Evolutionary conservation across 331 rosid genomes (phyloP), one percentile per base, ranked within the genome.

Genomic region (Malus hybrid): DNA sequence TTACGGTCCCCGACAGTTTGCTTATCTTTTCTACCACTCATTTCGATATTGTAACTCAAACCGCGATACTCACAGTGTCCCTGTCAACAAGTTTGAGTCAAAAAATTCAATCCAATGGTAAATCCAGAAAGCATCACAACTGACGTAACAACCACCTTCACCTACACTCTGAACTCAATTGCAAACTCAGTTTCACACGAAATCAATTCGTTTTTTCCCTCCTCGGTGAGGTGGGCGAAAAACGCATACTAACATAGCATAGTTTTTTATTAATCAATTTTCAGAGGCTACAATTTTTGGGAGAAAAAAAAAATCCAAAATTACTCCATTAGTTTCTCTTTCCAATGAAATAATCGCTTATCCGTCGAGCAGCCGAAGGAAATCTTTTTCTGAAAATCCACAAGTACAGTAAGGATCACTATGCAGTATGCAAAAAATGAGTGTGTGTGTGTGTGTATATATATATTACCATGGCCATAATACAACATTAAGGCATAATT

Each of bases 21-120:
- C 71, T 76, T 81, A 67, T 89, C 84, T 69, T 82, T 85, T 71
- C 87, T 71, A 75, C 84, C 79, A 65, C 74, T 73, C 93, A 90
- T 93, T 48, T 52, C 70, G 71, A 80, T 76, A 76, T 69, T 65
- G 71, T 18, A 65, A 80, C 83, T 87, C 80, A 88, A 85, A 77
- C 81, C 66, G 80, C 77, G 73, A 79, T 59, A 81, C 69, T 61
- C n/a, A 56, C 55, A 52, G 50, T 69, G 78, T 63, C 78, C 85
- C 94, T 88, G 87, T 34, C 69, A 22, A 76, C 3, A 5, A 73
- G 10, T 28, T 64, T n/a, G 14, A 19, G 42, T 67, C 73, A 54
- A n/a, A 42, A 70, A 52, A 29, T 24, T 12, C 48, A 56, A 74
- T 19, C 55, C 14, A 66, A 36, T 6, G 50, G 44, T 10, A n/a